These are phyloP conservation scores for Lactifluus hygrophoroides DNA, from an alignment of 768 basidiomycete species.

Conservation along the genomic window DNA sequence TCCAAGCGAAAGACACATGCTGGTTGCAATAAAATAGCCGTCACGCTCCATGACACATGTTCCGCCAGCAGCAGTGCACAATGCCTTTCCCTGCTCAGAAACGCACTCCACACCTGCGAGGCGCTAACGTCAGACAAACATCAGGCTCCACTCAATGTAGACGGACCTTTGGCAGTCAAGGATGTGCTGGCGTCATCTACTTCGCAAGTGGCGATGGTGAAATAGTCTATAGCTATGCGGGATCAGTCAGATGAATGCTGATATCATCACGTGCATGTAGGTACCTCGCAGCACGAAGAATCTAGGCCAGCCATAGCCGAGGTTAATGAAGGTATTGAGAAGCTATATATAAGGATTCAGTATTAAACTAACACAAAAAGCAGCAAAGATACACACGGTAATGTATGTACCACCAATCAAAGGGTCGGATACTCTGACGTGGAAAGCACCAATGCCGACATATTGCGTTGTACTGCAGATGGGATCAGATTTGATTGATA, in stretches of 20 bases:
- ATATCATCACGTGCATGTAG: background rate
- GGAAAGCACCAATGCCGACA: conserved; percentile 95
- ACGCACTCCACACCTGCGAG: conserved; percentile 77
- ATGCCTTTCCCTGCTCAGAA: conserved; percentile 79
- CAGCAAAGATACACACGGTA: conserved; percentile 54
- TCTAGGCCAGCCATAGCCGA: conserved; percentile 98
- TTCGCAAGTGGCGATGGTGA: conserved; percentile 78
- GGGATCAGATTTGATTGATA: conserved; percentile 1
- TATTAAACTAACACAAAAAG: background rate
- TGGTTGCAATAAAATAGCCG: conserved; percentile 85
- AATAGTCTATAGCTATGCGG: conserved; percentile 67
- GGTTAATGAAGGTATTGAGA: conserved; percentile 89
- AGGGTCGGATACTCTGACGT: conserved; percentile 92
- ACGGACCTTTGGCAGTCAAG: conserved; percentile 48
- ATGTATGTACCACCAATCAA: conserved; percentile 98
- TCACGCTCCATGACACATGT: conserved; percentile 77
- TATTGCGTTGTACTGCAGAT: conserved; percentile 83
- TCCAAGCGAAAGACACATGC: conserved; percentile 71
- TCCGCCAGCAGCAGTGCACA: conserved; percentile 68
- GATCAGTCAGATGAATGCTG: conserved; percentile 13
- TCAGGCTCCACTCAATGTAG: background rate
- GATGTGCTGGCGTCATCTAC: conserved; percentile 49
- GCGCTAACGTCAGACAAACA: background rate
- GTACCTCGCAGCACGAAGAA: conserved; percentile 87
- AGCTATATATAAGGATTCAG: conserved; percentile 42